These are phyloP conservation scores for Suhomyces yuchorum DNA, from an alignment of 1,139 yeast species.

Conservation along the genomic window DNA sequence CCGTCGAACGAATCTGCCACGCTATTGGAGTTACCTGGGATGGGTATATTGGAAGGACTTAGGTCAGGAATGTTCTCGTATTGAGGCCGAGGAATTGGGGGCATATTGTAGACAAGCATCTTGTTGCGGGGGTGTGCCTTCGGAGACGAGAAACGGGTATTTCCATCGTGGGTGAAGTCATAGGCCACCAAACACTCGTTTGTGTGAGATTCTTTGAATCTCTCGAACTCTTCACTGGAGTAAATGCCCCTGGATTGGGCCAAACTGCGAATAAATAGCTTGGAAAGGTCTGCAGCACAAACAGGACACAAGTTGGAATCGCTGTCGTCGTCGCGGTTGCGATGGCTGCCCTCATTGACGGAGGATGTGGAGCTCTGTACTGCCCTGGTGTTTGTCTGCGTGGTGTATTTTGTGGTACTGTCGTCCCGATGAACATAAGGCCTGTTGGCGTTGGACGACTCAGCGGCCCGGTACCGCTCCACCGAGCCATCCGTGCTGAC, in stretches of 20 bases:
- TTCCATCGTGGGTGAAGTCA: constrained; percentile 62
- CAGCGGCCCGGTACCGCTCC: not conserved
- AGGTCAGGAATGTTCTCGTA: constrained; percentile 35
- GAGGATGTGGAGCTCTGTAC: constrained; percentile 33
- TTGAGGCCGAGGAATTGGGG: constrained; percentile 53
- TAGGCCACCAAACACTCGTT: constrained; percentile 65
- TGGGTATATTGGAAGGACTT: constrained; percentile 15
- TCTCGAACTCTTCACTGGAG: constrained; percentile 40
- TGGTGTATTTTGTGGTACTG: constrained; percentile 30
- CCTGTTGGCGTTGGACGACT: not conserved
- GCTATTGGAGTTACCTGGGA: not conserved
- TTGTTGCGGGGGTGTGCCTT: constrained; percentile 58
- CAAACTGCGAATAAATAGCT: constrained; percentile 47
- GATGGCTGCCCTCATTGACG: constrained; percentile 3
- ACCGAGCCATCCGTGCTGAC: constrained; percentile 12
- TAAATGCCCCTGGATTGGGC: constrained; percentile 23
- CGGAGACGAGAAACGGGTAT: constrained; percentile 44
- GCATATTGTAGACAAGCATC: constrained; percentile 80
- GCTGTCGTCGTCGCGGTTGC: constrained; percentile 18
- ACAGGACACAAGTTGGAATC: constrained; percentile 48
- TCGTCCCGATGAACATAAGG: constrained; percentile 12
- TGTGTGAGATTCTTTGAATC: constrained; percentile 66
- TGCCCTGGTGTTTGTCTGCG: constrained; percentile 22
- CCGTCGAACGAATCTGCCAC: not conserved
- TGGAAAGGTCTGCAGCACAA: constrained; percentile 54